phyloP scores from a whole-genome alignment of 1,284 basidiomycete species.

The Blastosporella zonata region DNA sequence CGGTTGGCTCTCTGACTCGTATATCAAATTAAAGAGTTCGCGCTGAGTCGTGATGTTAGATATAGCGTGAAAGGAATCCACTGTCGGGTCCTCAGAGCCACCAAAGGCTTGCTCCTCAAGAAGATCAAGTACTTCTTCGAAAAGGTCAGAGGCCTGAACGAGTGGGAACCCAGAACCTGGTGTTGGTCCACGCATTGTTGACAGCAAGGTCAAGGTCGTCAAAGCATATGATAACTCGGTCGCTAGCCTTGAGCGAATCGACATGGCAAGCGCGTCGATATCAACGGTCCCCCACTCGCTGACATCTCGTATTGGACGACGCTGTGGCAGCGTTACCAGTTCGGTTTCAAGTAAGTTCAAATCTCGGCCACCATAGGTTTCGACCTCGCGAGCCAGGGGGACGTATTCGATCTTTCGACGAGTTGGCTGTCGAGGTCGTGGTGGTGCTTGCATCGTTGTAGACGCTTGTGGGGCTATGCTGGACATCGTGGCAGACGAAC shows the following conservation, averaged over 20 bases:
- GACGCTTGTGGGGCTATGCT: slow-evolving; percentile 18
- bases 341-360: slow-evolving; percentile 69
- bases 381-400: slow-evolving; percentile 75
- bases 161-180: slow-evolving; percentile 72
- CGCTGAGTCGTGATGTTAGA: slow-evolving; percentile 55
- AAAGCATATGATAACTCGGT: slow-evolving; percentile 88
- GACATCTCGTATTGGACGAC: slow-evolving; percentile 62
- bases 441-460: slow-evolving; percentile 24
- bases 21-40: slow-evolving; percentile 56
- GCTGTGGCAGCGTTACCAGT: slow-evolving; percentile 45
- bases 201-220: slow-evolving; percentile 85
- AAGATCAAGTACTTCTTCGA: slow-evolving; percentile 87
- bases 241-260: slow-evolving; percentile 81
- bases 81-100: slow-evolving; percentile 42
- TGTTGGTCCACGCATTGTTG: slow-evolving; percentile 65
- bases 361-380: slow-evolving; percentile 86
- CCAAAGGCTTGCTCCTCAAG: slow-evolving; percentile 82
- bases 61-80: slow-evolving; percentile 29
- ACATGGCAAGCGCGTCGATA: slow-evolving; percentile 87
- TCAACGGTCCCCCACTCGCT: slow-evolving; percentile 87
- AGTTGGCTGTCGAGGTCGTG: slow-evolving; percentile 43
- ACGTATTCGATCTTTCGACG: slow-evolving; percentile 90
- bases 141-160: slow-evolving; percentile 73
- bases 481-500: slow-evolving; percentile 19
- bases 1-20: slow-evolving; percentile 53